Evolutionary conservation across 2,329 filamentous ascomycete genomes (phyloP).

Genomic region (Lasiodiplodia sp.): DNA sequence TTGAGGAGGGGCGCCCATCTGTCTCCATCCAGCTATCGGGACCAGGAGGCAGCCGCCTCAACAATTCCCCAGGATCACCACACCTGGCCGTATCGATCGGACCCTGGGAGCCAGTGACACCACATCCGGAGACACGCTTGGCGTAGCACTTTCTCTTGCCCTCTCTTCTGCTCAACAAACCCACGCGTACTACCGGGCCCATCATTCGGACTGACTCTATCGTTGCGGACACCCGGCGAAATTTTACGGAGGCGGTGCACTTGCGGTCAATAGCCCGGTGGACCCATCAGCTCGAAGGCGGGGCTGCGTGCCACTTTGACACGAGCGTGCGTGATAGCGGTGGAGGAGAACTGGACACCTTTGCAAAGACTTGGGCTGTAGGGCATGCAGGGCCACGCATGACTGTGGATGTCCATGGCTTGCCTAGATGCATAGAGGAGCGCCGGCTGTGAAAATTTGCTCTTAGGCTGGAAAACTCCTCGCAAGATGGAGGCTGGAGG

Average conservation of each 20-base stretch:
- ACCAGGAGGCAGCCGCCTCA: not conserved
- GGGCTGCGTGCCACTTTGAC: not conserved
- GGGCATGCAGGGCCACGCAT: not conserved
- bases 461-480: not conserved
- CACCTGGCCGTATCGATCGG: not conserved
- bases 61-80: conserved; percentile 10
- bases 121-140: not conserved
- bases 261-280: not conserved
- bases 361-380: not conserved
- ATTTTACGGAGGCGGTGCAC: not conserved
- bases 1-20: not conserved
- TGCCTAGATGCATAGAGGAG: not conserved
- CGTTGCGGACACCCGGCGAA: not conserved
- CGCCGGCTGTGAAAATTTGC: not conserved
- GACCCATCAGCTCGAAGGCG: not conserved
- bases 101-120: not conserved
- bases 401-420: not conserved
- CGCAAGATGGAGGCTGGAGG: not conserved
- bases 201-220: not conserved
- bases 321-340: not conserved
- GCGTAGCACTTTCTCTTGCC: not conserved
- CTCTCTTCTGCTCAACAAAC: not conserved
- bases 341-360: not conserved
- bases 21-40: not conserved
- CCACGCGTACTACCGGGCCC: not conserved